phyloP scores from a whole-genome alignment of 169 alveolate genomes.

The Amoebophrya sp. region DNA sequence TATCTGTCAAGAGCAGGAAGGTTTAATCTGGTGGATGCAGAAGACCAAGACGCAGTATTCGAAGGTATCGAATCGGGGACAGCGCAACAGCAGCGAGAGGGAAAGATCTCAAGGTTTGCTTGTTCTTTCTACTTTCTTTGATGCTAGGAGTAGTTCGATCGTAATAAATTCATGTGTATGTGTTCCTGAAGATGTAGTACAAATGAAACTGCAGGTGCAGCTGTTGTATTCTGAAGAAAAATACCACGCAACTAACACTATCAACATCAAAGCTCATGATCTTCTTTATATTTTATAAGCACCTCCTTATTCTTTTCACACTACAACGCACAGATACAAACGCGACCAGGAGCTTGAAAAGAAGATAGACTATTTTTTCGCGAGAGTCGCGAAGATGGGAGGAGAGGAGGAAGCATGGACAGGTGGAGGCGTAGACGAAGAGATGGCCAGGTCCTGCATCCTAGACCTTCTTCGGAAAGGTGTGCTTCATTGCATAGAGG shows the following conservation, averaged over 20 bases:
- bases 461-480: background rate
- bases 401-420: background rate
- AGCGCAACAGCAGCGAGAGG: background rate
- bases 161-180: too few relatives aligned
- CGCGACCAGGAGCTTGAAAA: background rate
- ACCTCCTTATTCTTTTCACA: too few relatives aligned
- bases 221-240: too few relatives aligned
- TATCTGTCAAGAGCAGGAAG: background rate
- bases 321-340: too few relatives aligned
- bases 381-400: background rate
- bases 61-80: background rate
- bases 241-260: too few relatives aligned
- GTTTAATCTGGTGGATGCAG: background rate
- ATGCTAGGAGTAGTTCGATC: too few relatives aligned
- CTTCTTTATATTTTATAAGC: too few relatives aligned
- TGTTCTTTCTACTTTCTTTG: too few relatives aligned
- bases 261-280: too few relatives aligned
- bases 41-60: background rate
- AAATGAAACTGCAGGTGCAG: too few relatives aligned
- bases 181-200: too few relatives aligned
- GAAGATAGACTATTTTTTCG: background rate
- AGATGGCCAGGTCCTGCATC: background rate
- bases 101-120: background rate
- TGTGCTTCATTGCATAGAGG: background rate
- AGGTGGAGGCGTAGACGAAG: background rate